A percentile compares a stretch with the other conserved stretches of the same genome.
Conservation (phyloP, 1,139 yeast genomes). For the Suhomyces maxii region DNA sequence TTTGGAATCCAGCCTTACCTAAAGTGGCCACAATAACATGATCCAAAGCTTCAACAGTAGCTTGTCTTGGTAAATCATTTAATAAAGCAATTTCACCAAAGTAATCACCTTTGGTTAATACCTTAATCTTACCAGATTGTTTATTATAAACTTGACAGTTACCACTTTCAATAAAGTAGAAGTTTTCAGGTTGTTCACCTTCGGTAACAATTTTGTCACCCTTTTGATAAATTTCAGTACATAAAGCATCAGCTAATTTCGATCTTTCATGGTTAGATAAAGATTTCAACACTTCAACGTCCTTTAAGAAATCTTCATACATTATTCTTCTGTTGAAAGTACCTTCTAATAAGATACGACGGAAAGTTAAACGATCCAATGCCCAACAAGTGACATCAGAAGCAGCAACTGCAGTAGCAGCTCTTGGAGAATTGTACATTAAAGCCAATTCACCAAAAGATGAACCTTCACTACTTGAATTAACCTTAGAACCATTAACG, state of each 20-base stretch:
- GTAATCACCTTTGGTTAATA: slow-evolving; percentile 79
- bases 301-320: slow-evolving; percentile 87
- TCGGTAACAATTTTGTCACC: slow-evolving; percentile 80
- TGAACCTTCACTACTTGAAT: slow-evolving; percentile 77
- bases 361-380: slow-evolving; percentile 87
- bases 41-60: slow-evolving; percentile 80
- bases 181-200: slow-evolving; percentile 91
- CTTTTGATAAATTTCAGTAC: slow-evolving; percentile 68
- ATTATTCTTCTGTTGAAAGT: slow-evolving; percentile 86
- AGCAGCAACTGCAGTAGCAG: slow-evolving; percentile 86
- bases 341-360: slow-evolving; percentile 86
- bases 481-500: slow-evolving; percentile 73
- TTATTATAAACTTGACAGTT: slow-evolving; percentile 66
- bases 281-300: slow-evolving; percentile 73
- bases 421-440: slow-evolving; percentile 97
- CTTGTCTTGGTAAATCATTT: slow-evolving; percentile 91
- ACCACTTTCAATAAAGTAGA: slow-evolving; percentile 87
- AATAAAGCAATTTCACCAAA: slow-evolving; percentile 95
- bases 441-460: slow-evolving; percentile 96
- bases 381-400: slow-evolving; percentile 78
- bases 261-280: slow-evolving; percentile 84
- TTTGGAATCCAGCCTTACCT: slow-evolving; percentile 89
- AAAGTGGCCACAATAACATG: slow-evolving; percentile 84
- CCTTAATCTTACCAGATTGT: slow-evolving; percentile 60
- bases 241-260: slow-evolving; percentile 91